Evolutionary conservation across 768 basidiomycete genomes (phyloP), one percentile per base, ranked within the genome.

Genomic region (Tylopilus subfusipes): DNA sequence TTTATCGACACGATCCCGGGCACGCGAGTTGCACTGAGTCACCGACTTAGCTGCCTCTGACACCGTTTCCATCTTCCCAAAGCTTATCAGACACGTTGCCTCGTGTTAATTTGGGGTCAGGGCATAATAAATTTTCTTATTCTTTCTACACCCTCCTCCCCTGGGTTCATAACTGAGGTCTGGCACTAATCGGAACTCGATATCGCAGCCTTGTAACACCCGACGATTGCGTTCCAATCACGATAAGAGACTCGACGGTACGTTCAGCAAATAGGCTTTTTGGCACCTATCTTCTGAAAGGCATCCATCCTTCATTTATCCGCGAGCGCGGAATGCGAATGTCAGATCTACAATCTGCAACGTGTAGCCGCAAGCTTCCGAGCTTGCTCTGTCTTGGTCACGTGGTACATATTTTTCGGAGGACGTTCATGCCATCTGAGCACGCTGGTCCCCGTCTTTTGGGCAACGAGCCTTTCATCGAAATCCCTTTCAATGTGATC

Each of bases 311-410:
- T 50, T 56, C 16, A n/a, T 60, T 47, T 29, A 34, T 34, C 25
- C 44, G n/a, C 34, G 31, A 47, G 42, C n/a, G 24, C 30, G 53
- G 53, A 53, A 51, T 16, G 40, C 45, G 45, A 40, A 56, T 18
- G 39, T 57, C 40, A 31, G 47, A 45, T 50, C 18, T 22, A 9
- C 42, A 38, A 44, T 38, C 22, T 63, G 51, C 61, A 69, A 57
- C 60, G 62, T 66, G 64, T 45, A 34, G 31, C 52, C 61, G 68
- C 64, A 31, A 53, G 24, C 48, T 55, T 31, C 66, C 61, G 59
- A 44, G 29, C 54, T 62, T 70, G 59, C 58, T 66, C 33, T 70
- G 59, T 71, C 38, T 51, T 42, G 13, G 42, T 57, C 64, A 66
- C 63, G 63, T 65, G 63, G 38, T 12, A 18, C 19, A 42, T 42